Conservation (phyloP, 2,329 filamentous ascomycete species). For the Lecanoromycetidae sp. region DNA sequence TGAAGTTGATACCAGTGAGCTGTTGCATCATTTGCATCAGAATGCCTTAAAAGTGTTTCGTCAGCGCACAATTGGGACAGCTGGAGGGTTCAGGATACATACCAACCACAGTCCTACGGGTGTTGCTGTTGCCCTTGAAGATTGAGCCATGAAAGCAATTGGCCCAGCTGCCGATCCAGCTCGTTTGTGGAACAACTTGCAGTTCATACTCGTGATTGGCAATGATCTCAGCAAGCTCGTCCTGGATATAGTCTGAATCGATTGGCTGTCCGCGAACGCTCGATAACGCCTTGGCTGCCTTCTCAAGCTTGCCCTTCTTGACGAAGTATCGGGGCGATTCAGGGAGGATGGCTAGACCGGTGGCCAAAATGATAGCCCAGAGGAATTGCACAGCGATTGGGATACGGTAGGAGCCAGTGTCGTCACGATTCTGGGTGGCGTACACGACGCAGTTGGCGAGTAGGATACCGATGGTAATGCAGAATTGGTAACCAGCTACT, state of each 20-base stretch:
- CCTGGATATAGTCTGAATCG: conserved; percentile 62
- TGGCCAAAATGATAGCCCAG: conserved; percentile 64
- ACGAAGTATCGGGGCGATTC: conserved; percentile 80
- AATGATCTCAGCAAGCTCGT: conserved; percentile 72
- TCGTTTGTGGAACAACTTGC: conserved; percentile 49
- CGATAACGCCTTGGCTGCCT: conserved; percentile 50
- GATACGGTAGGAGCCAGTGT: conserved; percentile 64
- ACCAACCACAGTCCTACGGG: conserved; percentile 59
- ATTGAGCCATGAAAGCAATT: conserved; percentile 49
- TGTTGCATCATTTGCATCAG: conserved; percentile 71
- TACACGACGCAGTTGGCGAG: conserved; percentile 65
- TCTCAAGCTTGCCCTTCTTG: conserved; percentile 58
- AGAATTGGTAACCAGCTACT: conserved; percentile 75
- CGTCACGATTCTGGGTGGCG: conserved; percentile 48
- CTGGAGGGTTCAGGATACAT: conserved; percentile 28
- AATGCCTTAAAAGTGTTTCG: conserved; percentile 6
- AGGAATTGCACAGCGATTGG: conserved; percentile 68
- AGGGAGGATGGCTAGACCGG: conserved; percentile 62
- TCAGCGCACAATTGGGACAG: neutral
- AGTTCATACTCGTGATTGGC: conserved; percentile 84
- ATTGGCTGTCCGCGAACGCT: conserved; percentile 61
- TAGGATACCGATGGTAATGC: conserved; percentile 66
- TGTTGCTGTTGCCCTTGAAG: conserved; percentile 40
- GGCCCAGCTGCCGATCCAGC: conserved; percentile 57
- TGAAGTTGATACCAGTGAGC: conserved; percentile 81